Conservation (phyloP, 2,329 filamentous ascomycete species). For the Xylariaceae sp. region DNA sequence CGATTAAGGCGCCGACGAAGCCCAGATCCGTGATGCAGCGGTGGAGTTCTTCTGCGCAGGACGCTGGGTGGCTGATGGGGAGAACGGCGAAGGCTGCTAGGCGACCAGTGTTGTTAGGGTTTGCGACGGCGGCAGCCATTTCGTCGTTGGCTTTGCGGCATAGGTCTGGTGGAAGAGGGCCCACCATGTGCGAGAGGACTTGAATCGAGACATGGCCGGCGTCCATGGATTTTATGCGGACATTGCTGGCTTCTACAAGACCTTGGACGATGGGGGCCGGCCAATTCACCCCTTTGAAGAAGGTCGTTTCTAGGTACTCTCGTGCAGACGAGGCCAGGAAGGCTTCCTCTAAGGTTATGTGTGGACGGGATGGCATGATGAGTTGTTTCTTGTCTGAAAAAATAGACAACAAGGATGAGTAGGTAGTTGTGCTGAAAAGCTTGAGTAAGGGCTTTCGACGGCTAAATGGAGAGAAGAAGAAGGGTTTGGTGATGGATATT, state of each 20-base stretch:
- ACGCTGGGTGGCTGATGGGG: conserved; percentile 28
- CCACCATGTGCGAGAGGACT: conserved; percentile 25
- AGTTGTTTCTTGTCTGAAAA: too few species aligned
- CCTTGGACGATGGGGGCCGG: not conserved
- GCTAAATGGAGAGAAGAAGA: too few species aligned
- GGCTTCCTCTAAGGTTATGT: too few species aligned
- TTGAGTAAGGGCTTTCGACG: too few species aligned
- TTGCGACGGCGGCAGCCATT: conserved; percentile 22
- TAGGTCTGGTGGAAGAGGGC: conserved; percentile 13
- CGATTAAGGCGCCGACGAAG: conserved; percentile 33
- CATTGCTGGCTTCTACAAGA: conserved; percentile 9
- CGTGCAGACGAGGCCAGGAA: too few species aligned
- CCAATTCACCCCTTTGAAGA: too few species aligned
- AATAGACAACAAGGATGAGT: too few species aligned
- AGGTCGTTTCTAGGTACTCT: too few species aligned
- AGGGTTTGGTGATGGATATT: too few species aligned
- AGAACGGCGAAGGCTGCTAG: conserved; percentile 30
- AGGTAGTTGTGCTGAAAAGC: too few species aligned
- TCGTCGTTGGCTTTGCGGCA: conserved; percentile 24
- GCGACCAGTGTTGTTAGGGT: conserved; percentile 22
- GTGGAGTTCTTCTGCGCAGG: conserved; percentile 28
- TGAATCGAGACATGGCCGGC: conserved; percentile 23
- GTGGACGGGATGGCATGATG: too few species aligned
- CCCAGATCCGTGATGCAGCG: conserved; percentile 27
- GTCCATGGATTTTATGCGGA: conserved; percentile 20